Evolutionary conservation across 2,329 filamentous ascomycete species (phyloP), one percentile per base, ranked within the genome.

Genomic region (Trichoderma brevicompactum): DNA sequence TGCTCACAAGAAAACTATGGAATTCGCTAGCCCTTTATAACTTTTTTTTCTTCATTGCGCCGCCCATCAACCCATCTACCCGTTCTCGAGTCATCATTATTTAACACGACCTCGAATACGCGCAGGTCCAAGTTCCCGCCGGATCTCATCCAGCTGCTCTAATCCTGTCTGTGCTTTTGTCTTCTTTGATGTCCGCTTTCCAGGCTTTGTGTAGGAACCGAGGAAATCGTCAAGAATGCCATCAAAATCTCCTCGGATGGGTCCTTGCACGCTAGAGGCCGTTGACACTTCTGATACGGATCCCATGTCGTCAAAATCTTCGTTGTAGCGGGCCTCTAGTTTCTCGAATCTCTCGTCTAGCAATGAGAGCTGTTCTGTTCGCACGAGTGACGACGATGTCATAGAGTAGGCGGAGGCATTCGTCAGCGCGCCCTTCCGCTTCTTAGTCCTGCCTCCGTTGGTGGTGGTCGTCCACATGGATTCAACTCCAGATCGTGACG

Each of bases 191-290:
- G 83, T 81, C 75, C 88, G 89, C 80, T 92, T 93, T 2, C 90
- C 90, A 28, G 84, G 84, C 78, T 87, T 89, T 9, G 86, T 86
- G 74, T 92, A 90, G 40, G 83, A 88, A 8, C 88, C 91, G 32
- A 98, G 79, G 79, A 99, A 99, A 65, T 97, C 94, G 74, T 98
- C 94, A 83, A 99, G 88, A 74, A 98, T 92, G 67, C 83, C 86
- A 74, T 97, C 89, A 77, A 99, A 97, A 75, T 97, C 94, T 44
- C 84, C 81, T 52, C 92, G 83, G 43, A 92, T 80, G 9, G 89
- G 85, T 0, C 89, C 90, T 74, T 79, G 85, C 1, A 92, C 88
- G 68, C 86, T 89, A 1, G 89, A 92, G 62, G 85, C 83, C 4
- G 84, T 83, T 10, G 87, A 89, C 52, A 87, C 79, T 5, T 82